Base-by-base conservation (phyloP, 2,329 filamentous ascomycete genomes). In the Dactylonectria macrodidyma region DNA sequence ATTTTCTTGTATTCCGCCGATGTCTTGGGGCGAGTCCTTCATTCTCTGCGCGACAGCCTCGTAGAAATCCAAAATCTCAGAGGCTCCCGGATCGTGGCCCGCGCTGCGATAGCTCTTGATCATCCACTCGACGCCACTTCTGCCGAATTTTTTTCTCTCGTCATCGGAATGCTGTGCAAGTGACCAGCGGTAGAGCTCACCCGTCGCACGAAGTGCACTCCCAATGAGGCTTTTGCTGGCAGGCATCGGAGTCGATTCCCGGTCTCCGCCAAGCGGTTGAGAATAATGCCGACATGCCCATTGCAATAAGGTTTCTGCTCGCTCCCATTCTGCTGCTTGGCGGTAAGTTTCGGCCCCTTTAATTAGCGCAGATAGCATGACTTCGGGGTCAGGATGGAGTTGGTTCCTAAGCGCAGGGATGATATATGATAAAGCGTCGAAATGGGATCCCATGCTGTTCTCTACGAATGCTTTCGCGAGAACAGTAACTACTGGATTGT, bases 401-500 rank as follows among this genome's bases (percentile, higher is more conserved):
- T 16, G n/a, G 38, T 44, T n/a, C 63, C 34, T 14, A 19, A 68
- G 33, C 14, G 62, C 58, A 3, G 66, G 68, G 4, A 71, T 16
- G 19, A 73, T 68, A 50, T 62, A 71, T 3, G 55, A n/a, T 7
- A 68, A 16, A 5, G 71, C 66, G 2, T 70, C 62, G 4, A 51
- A 50, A 38, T 60, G n/a, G 14, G 67, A 55, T 19, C 67, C 67
- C 16, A 73, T 24, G 6, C 54, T 47, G 38, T 12, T 52, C 3
- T 69, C 64, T 2, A 62, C 56, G 41, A 73, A 72, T 30, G 61
- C 68, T 26, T 51, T 62, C 3, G 59, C 66, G 30, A 73, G 33
- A 19, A 36, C 24, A 16, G 38, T 36, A 12, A 71, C 59, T 2
- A 33, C 34, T 36, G 33, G 34, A 16, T 69, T 67, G 3, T 62